Percentiles rank a stretch among this genome's conserved stretches.
These are phyloP conservation scores for Aspergillus hiratsukae DNA, from an alignment of 2,329 filamentous ascomycete genomes.

Conservation along the genomic window DNA sequence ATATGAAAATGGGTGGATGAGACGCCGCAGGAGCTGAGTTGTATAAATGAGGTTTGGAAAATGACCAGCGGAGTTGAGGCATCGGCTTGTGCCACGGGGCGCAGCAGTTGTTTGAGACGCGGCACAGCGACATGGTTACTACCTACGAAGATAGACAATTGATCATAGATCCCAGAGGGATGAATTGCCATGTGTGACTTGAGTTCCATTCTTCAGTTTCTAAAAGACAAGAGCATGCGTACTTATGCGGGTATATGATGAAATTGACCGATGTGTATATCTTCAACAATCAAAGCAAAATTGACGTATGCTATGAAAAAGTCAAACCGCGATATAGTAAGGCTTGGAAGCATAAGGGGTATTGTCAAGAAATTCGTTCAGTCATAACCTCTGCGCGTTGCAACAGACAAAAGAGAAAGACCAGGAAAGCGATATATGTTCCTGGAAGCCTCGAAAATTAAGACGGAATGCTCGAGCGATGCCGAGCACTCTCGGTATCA, in stretches of 20 bases:
- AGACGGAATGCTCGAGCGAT: neutral
- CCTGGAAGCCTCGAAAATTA: neutral
- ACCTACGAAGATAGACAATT: neutral
- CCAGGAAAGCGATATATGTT: neutral
- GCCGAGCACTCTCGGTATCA: neutral
- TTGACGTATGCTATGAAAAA: neutral
- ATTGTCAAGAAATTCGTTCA: slow-evolving; percentile 18
- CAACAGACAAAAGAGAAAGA: slow-evolving; percentile 1
- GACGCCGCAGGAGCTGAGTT: neutral
- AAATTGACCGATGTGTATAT: neutral
- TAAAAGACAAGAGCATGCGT: neutral
- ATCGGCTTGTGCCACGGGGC: neutral
- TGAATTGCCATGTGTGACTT: neutral
- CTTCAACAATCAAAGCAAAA: neutral
- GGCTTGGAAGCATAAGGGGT: neutral
- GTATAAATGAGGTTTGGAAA: neutral
- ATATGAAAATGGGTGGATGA: neutral
- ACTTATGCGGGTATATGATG: neutral
- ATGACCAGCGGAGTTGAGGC: neutral
- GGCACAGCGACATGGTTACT: neutral
- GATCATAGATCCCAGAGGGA: neutral
- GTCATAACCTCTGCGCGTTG: slow-evolving; percentile 7
- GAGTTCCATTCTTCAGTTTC: neutral
- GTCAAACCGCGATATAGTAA: neutral
- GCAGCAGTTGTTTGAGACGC: neutral